Conservation (phyloP, 257 asterid genomes). For the Fraxinus cuspidata region DNA sequence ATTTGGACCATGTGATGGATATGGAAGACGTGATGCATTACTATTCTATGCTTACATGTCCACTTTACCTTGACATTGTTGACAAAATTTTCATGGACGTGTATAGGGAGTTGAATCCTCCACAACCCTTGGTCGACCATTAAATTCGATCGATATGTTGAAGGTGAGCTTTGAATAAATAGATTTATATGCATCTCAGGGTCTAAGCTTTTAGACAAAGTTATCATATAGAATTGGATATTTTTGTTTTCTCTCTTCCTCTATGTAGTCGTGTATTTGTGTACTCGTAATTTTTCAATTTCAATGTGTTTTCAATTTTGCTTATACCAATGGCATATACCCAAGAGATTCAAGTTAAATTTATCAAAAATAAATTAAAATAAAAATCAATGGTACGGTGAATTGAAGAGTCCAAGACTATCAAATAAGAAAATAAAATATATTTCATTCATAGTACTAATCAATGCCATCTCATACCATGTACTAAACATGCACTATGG, state of each 20-base stretch:
- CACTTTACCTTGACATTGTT: slow-evolving; percentile 61
- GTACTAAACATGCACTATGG: no score
- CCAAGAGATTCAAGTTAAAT: neutral
- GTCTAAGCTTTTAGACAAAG: neutral
- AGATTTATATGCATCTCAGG: neutral
- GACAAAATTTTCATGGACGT: slow-evolving; percentile 63
- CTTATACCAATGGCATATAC: neutral
- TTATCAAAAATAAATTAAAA: no score
- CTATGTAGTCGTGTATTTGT: neutral
- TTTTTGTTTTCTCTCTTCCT: neutral
- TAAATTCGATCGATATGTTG: neutral
- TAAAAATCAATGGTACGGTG: no score
- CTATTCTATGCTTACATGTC: slow-evolving; percentile 70
- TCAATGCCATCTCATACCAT: no score
- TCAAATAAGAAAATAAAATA: no score
- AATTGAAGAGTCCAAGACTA: no score
- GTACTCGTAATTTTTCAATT: neutral
- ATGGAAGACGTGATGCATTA: slow-evolving; percentile 76
- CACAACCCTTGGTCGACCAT: neutral
- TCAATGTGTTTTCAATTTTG: neutral
- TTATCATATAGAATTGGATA: neutral
- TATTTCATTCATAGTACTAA: no score
- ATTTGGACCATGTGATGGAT: slow-evolving; percentile 69
- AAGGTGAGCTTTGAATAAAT: neutral
- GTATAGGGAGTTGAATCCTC: slow-evolving; percentile 8